Evolutionary conservation across 2,329 filamentous ascomycete genomes (phyloP).

Genomic region (Akanthomyces muscarius): DNA sequence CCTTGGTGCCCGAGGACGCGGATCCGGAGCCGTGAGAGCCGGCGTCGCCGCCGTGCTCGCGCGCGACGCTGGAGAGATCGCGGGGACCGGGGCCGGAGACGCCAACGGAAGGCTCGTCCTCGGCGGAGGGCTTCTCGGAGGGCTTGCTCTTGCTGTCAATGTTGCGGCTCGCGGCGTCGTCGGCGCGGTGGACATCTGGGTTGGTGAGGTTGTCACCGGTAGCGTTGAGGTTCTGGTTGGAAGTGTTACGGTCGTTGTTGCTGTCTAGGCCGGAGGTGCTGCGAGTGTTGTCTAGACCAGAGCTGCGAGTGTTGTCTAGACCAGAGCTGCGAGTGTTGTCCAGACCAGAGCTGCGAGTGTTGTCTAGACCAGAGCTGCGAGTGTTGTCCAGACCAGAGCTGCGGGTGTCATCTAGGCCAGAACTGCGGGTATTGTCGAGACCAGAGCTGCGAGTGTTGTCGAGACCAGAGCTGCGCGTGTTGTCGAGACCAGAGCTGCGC

Average conservation of each 20-base stretch:
- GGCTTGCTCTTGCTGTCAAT: conserved; percentile 4
- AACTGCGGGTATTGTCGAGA: neutral
- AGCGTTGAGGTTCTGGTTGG: neutral
- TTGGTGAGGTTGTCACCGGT: neutral
- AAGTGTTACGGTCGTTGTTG: neutral
- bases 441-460: neutral
- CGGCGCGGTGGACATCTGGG: neutral
- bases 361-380: neutral
- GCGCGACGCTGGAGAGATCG: conserved; percentile 37
- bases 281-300: neutral
- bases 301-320: too few relatives aligned
- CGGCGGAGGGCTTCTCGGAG: conserved; percentile 22
- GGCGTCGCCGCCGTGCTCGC: conserved; percentile 31
- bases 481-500: neutral
- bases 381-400: neutral
- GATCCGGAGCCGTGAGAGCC: conserved; percentile 20
- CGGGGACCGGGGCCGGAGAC: conserved; percentile 41
- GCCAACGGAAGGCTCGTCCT: conserved; percentile 31
- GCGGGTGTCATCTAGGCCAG: too few relatives aligned
- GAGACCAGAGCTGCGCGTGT: neutral
- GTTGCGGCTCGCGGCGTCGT: neutral
- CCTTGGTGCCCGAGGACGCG: conserved; percentile 18
- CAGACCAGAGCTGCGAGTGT: neutral
- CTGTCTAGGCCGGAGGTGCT: neutral
- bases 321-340: neutral